Evolutionary conservation across 495 filamentous ascomycete genomes (phyloP).

Genomic region (Annulohypoxylon stygium): DNA sequence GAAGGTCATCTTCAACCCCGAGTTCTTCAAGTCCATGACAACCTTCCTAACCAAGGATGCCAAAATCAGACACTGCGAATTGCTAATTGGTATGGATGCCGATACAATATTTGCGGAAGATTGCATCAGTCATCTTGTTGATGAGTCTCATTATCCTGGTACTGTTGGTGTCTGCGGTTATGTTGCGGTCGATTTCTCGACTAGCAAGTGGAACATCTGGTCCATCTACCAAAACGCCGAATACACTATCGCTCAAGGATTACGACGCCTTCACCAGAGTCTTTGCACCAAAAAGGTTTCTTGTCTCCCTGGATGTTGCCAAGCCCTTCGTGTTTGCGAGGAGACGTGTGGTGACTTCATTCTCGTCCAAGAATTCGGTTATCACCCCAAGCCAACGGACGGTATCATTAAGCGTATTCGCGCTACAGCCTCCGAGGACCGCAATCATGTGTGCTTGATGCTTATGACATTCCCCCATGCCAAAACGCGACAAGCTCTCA

Average conservation of each 20-base stretch:
- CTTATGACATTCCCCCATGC: slow-evolving; percentile 46
- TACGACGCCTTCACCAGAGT: slow-evolving; percentile 51
- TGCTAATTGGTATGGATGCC: slow-evolving; percentile 52
- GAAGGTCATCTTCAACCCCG: slow-evolving; percentile 44
- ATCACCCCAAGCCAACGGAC: slow-evolving; percentile 49
- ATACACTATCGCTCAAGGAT: slow-evolving; percentile 51
- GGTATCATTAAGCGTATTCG: slow-evolving; percentile 49
- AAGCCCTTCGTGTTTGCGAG: slow-evolving; percentile 50
- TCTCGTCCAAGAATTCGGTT: slow-evolving; percentile 50
- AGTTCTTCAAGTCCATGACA: slow-evolving; percentile 47
- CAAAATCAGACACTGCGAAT: slow-evolving; percentile 41
- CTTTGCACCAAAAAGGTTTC: slow-evolving; percentile 50
- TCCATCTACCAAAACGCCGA: slow-evolving; percentile 49
- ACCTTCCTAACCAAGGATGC: slow-evolving; percentile 43
- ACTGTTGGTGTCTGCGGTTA: slow-evolving; percentile 52
- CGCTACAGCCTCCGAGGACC: slow-evolving; percentile 50
- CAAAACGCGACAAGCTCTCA: slow-evolving; percentile 48
- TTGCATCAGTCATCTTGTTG: slow-evolving; percentile 46
- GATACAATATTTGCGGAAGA: slow-evolving; percentile 50
- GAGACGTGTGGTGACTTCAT: slow-evolving; percentile 52
- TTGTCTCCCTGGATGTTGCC: slow-evolving; percentile 53
- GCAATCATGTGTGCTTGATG: slow-evolving; percentile 51
- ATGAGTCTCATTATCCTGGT: slow-evolving; percentile 43
- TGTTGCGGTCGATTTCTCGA: slow-evolving; percentile 49
- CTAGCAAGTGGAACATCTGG: slow-evolving; percentile 42